A percentile compares a stretch with the other conserved stretches of the same genome.
Evolutionary conservation across 495 filamentous ascomycete species (phyloP).

Genomic region (Symbiotaphrina buchneri): DNA sequence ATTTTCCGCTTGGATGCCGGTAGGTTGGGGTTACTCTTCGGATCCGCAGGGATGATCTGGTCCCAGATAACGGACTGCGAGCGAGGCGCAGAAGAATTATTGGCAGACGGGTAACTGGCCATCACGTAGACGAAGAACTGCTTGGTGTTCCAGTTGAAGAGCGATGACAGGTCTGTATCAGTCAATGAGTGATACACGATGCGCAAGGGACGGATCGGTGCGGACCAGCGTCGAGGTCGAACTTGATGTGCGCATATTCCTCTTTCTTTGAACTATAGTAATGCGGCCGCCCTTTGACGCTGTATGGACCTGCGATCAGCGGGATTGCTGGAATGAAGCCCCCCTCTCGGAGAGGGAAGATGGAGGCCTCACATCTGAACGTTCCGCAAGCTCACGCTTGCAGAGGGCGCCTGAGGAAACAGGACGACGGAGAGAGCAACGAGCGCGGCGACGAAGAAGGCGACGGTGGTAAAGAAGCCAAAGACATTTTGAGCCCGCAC

Average conservation of each 20-base stretch:
- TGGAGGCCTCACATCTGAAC: slow-evolving; percentile 50
- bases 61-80: slow-evolving; percentile 88
- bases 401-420: slow-evolving; percentile 36
- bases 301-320: slow-evolving; percentile 12
- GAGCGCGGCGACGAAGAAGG: slow-evolving; percentile 53
- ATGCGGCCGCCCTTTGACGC: slow-evolving; percentile 70
- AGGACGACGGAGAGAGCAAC: slow-evolving; percentile 60
- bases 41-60: slow-evolving; percentile 58
- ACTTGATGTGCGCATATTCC: slow-evolving; percentile 84
- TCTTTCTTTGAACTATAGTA: slow-evolving; percentile 85
- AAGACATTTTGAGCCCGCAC: slow-evolving; percentile 81
- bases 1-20: slow-evolving; percentile 5
- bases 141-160: slow-evolving; percentile 99
- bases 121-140: slow-evolving; percentile 91
- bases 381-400: slow-evolving; percentile 44
- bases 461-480: slow-evolving; percentile 92
- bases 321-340: neutral
- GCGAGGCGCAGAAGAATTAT: slow-evolving; percentile 12
- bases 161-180: slow-evolving; percentile 56
- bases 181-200: too few relatives aligned
- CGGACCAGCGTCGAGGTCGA: slow-evolving; percentile 59
- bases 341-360: neutral
- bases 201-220: neutral
- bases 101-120: slow-evolving; percentile 50
- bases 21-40: slow-evolving; percentile 22